Conservation (phyloP, 73 alveolate species). For the Urostyla sp. region DNA sequence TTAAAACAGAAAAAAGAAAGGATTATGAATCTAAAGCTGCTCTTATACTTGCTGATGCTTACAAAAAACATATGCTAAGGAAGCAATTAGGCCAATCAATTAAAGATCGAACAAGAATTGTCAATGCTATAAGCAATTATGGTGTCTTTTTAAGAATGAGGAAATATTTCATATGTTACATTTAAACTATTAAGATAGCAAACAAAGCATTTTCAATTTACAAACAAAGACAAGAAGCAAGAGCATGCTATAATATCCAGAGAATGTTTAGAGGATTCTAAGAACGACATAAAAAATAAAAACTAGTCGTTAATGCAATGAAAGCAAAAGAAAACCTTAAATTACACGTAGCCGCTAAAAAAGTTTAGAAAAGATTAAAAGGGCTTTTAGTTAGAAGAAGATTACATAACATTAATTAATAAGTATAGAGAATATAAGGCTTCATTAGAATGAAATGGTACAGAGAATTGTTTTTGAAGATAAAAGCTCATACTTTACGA, state of each 20-base stretch:
- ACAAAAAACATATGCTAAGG: constrained; percentile 40
- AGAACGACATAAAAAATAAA: constrained; percentile 54
- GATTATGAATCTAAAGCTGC: constrained; percentile 61
- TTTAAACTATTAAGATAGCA: constrained; percentile 2
- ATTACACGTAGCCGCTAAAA: constrained; percentile 57
- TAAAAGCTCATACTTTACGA: constrained; percentile 65
- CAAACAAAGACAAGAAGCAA: constrained; percentile 49
- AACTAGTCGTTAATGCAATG: constrained; percentile 53
- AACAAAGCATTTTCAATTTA: constrained; percentile 59
- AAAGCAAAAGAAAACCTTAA: constrained; percentile 59
- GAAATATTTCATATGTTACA: constrained; percentile 42
- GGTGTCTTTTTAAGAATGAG: constrained; percentile 18
- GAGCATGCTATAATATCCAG: constrained; percentile 58
- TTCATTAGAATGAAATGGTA: constrained; percentile 71
- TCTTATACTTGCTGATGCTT: constrained; percentile 35
- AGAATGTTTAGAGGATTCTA: constrained; percentile 69
- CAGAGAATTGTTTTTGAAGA: constrained; percentile 59
- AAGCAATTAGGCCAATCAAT: constrained; percentile 13
- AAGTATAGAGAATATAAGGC: constrained; percentile 76
- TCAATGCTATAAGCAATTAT: constrained; percentile 35
- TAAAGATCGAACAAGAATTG: constrained; percentile 36
- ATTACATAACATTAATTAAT: constrained; percentile 59
- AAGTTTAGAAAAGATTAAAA: constrained; percentile 61
- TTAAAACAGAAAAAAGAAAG: constrained; percentile 56
- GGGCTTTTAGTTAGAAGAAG: constrained; percentile 72